phyloP scores from a whole-genome alignment of 352 stramenopile species.

The Lagenidium sp. region DNA sequence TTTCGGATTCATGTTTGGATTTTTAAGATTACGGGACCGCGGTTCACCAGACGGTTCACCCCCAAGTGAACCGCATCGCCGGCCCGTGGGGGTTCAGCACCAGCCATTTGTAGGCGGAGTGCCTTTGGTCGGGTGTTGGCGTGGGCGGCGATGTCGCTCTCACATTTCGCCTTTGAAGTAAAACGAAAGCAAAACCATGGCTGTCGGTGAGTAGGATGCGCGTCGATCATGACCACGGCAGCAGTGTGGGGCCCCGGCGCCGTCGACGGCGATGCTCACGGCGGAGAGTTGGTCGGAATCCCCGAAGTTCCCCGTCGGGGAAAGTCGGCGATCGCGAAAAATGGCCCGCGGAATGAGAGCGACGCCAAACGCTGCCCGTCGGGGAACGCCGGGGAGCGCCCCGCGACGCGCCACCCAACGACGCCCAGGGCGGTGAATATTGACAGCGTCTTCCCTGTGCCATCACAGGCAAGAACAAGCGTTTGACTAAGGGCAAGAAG shows the following conservation, averaged over 20 bases:
- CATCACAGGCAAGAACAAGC: conserved; percentile 84
- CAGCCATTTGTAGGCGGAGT: background rate
- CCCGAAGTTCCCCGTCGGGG: too few species aligned
- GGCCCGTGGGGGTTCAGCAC: background rate
- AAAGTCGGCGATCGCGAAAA: too few species aligned
- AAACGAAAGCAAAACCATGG: conserved; percentile 82
- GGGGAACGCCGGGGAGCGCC: background rate
- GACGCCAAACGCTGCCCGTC: too few species aligned
- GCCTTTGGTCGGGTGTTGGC: too few species aligned
- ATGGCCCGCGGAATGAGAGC: too few species aligned
- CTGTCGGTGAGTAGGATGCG: conserved; percentile 76
- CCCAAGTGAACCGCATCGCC: background rate
- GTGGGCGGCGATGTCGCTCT: too few species aligned
- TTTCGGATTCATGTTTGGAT: too few species aligned
- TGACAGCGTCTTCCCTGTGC: conserved; percentile 6
- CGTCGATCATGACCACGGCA: too few species aligned
- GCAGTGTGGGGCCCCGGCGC: background rate
- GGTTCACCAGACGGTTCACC: too few species aligned
- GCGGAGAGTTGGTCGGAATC: too few species aligned
- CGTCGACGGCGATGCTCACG: background rate
- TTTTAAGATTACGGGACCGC: too few species aligned
- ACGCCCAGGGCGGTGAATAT: too few species aligned
- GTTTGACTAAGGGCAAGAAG: conserved; percentile 89
- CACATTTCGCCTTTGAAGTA: conserved; percentile 87
- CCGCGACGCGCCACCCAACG: background rate